Evolutionary conservation across 805 yeast species (phyloP).

Genomic region (Zygoascus biomembranicola): DNA sequence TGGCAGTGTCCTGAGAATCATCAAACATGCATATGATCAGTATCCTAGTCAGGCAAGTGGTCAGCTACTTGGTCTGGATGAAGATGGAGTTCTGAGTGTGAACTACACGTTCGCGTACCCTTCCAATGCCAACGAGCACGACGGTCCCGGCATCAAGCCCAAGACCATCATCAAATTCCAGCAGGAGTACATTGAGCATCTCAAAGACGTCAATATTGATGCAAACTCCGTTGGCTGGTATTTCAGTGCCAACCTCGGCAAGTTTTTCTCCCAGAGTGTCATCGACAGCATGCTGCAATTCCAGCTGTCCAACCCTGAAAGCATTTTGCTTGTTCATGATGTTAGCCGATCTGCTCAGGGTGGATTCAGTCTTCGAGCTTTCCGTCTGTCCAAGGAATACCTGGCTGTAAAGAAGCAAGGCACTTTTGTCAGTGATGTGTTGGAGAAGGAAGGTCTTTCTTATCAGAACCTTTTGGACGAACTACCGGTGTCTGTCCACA

Average conservation of each 20-base stretch:
- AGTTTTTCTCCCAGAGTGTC: slow-evolving; percentile 51
- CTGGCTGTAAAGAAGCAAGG: slow-evolving; percentile 42
- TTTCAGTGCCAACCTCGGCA: slow-evolving; percentile 60
- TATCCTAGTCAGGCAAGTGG: slow-evolving; percentile 60
- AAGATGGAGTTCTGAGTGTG: slow-evolving; percentile 39
- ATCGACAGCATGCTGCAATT: slow-evolving; percentile 62
- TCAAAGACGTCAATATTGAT: slow-evolving; percentile 57
- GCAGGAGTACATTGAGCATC: slow-evolving; percentile 53
- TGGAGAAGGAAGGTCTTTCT: slow-evolving; percentile 51
- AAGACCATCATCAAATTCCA: slow-evolving; percentile 61
- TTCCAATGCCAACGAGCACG: slow-evolving; percentile 42
- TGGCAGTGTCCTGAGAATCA: slow-evolving; percentile 42
- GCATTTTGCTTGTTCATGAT: slow-evolving; percentile 56
- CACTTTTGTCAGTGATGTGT: slow-evolving; percentile 57
- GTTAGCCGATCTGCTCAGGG: slow-evolving; percentile 57
- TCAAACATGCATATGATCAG: slow-evolving; percentile 58
- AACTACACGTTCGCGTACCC: slow-evolving; percentile 68
- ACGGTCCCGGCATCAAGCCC: slow-evolving; percentile 52
- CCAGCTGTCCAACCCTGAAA: slow-evolving; percentile 47
- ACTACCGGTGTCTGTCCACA: slow-evolving; percentile 55
- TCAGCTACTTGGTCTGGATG: slow-evolving; percentile 66
- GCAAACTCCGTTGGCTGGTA: slow-evolving; percentile 76
- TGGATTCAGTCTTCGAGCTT: slow-evolving; percentile 55
- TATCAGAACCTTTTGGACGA: slow-evolving; percentile 65
- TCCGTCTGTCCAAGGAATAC: slow-evolving; percentile 56